Conservation (phyloP, 164 flowering plant species). For the Aristolochia contorta region DNA sequence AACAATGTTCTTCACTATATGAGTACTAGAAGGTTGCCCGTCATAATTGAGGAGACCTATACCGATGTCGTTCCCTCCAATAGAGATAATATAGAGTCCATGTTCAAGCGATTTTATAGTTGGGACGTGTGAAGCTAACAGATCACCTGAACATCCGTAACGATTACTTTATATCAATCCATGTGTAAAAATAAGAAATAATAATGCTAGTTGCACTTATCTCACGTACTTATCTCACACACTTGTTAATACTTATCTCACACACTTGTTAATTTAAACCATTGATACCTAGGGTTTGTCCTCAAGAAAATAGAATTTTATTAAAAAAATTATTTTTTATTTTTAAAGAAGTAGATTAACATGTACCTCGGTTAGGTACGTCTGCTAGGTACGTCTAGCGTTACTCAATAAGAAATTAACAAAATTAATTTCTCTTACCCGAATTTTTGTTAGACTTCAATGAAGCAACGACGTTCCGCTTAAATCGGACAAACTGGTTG, state of each 20-base stretch:
- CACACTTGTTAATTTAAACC: too few species aligned
- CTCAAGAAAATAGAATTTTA: too few species aligned
- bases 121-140: constrained; percentile 9
- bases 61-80: constrained; percentile 14
- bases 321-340: too few species aligned
- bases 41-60: not conserved
- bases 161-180: not conserved
- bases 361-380: too few species aligned
- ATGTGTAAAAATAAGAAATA: not conserved
- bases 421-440: too few species aligned
- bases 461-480: constrained; percentile 10
- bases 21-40: constrained; percentile 1
- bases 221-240: too few species aligned
- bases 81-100: constrained; percentile 16
- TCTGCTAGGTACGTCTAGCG: too few species aligned
- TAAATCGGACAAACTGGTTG: constrained; percentile 16
- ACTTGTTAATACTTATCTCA: too few species aligned
- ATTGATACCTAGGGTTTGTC: too few species aligned
- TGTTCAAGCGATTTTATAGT: constrained; percentile 9
- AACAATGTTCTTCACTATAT: constrained; percentile 10
- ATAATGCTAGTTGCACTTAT: too few species aligned
- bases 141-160: not conserved
- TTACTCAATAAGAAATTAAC: too few species aligned
- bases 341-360: too few species aligned
- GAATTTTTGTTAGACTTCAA: not conserved